These are phyloP conservation scores for Puccinellia tenuiflora DNA, from an alignment of 176 grass and related monocot species.

Conservation along the genomic window DNA sequence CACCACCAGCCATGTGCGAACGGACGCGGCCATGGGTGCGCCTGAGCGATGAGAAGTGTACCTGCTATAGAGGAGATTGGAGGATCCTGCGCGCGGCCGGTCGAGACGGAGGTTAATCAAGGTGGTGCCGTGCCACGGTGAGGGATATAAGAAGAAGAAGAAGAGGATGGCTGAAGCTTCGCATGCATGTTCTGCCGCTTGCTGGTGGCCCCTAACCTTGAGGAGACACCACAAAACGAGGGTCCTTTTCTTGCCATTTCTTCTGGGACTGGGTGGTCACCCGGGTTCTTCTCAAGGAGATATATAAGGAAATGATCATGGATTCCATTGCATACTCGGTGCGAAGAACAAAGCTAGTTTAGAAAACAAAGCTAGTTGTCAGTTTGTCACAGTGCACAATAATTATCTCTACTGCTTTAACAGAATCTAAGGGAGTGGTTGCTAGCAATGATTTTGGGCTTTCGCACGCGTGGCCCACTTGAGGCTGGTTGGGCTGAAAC, in stretches of 20 bases:
- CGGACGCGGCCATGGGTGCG: slow-evolving; percentile 25
- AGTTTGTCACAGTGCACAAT: too few relatives aligned
- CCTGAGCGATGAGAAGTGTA: too few relatives aligned
- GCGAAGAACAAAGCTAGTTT: too few relatives aligned
- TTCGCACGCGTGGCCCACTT: too few relatives aligned
- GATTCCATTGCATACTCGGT: too few relatives aligned
- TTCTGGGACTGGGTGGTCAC: neutral
- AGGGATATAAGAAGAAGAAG: slow-evolving; percentile 27
- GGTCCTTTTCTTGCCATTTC: neutral
- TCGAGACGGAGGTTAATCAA: neutral
- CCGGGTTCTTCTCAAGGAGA: neutral
- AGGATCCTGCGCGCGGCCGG: neutral
- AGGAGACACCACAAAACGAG: neutral
- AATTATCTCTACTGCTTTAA: too few relatives aligned
- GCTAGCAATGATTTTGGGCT: too few relatives aligned
- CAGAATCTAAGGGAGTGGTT: too few relatives aligned
- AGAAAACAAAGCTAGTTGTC: too few relatives aligned
- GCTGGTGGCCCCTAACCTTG: neutral
- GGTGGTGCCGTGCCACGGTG: neutral
- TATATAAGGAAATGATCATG: too few relatives aligned
- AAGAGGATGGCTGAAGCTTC: neutral
- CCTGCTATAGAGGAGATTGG: neutral
- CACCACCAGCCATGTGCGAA: slow-evolving; percentile 32
- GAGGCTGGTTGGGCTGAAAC: too few relatives aligned
- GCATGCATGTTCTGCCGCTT: neutral